Base-by-base conservation (phyloP, 2,329 filamentous ascomycete genomes). In the Trichoderma semiorbis region DNA sequence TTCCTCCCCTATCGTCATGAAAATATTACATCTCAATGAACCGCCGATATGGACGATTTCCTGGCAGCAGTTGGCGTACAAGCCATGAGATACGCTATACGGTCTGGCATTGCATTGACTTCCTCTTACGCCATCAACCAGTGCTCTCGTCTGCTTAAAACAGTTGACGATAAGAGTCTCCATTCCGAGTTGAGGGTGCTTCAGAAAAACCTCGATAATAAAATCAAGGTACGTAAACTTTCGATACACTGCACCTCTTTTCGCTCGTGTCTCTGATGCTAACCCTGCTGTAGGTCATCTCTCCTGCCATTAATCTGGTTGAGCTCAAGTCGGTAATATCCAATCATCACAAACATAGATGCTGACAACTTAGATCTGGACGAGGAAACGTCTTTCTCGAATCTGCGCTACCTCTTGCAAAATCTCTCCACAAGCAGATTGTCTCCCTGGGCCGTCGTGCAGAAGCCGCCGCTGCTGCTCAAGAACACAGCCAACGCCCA, bases 61-160 rank as follows among this genome's bases (percentile, higher is more conserved):
- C 81, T 90, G 71, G 78, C 84, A 64, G 81, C 82, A 58, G 79
- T 90, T 72, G 87, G 87, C 73, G 81, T 84, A 63, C 93, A 97
- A 83, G 93, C 93, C 64, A 91, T 97, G 87, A 97, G 94, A 83
- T 97, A 96, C 88, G 94, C 94, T 79, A 95, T 98, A 77, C 87
- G 93, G 64, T 95, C 94, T 21, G 94, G 94, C 64, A 91, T 98
- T 75, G 90, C 92, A 63, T 88, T 97, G 75, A 97, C 95, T 2
- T 94, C 93, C 67, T 90, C 87, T 50, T 97, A 94, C 83, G 93
- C 94, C n/a, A 86, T 97, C 74, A 89, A 89, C 72, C 94, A 97
- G 81, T 94, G 92, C 71, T 90, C 91, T 1, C 89, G 92, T 55
- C 84, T 98, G 14, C 84, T 97, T 72, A 93, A 92, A 84, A 91